A percentile compares a stretch with the other conserved stretches of the same genome.
phyloP scores from a whole-genome alignment of 2,329 filamentous ascomycete species.

The Penicillium verrucosum region DNA sequence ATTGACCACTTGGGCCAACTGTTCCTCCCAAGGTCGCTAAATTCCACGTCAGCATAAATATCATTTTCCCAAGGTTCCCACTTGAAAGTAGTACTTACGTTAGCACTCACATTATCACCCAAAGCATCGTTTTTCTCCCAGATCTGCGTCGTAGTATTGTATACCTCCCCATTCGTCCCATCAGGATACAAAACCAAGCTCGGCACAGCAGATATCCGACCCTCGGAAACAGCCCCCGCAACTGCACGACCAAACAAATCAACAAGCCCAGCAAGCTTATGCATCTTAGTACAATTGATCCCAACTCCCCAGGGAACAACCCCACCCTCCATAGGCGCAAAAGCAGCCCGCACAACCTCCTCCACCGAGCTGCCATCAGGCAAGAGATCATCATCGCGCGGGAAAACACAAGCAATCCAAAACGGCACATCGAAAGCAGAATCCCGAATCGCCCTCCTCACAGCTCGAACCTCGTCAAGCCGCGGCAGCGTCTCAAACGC shows the following conservation, averaged over 20 bases:
- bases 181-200: constrained; percentile 65
- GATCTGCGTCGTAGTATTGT: constrained; percentile 60
- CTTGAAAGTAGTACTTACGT: background rate
- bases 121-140: constrained; percentile 48
- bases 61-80: background rate
- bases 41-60: constrained; percentile 11
- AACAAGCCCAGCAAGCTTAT: constrained; percentile 28
- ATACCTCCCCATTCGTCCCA: constrained; percentile 65
- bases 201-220: constrained; percentile 33
- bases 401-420: constrained; percentile 65
- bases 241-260: constrained; percentile 21
- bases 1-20: constrained; percentile 34
- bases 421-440: constrained; percentile 39
- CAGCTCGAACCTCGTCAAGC: constrained; percentile 59
- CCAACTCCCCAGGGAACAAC: constrained; percentile 59
- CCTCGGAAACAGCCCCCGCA: constrained; percentile 2
- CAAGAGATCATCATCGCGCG: constrained; percentile 51
- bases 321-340: constrained; percentile 22
- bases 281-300: constrained; percentile 59
- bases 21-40: constrained; percentile 37
- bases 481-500: constrained; percentile 66
- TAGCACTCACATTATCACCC: constrained; percentile 16
- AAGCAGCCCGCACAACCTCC: constrained; percentile 42
- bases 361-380: constrained; percentile 55
- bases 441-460: constrained; percentile 37